Conservation (phyloP, 2,329 filamentous ascomycete genomes). For the Pochonia chlamydosporia region DNA sequence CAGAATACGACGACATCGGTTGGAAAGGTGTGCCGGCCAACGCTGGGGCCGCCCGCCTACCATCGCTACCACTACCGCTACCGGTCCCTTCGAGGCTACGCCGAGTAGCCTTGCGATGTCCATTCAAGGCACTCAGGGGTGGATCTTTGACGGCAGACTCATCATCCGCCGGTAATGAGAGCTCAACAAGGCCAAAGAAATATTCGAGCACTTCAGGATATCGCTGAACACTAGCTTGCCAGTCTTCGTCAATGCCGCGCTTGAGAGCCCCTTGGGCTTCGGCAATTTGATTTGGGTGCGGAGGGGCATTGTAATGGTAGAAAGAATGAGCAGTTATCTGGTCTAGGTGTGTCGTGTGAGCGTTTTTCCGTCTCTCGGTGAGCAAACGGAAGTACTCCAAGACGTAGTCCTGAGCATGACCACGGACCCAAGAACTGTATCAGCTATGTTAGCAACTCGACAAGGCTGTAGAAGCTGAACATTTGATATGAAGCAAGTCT, state of each 20-base stretch:
- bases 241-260: constrained; percentile 72
- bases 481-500: constrained; percentile 15
- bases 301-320: constrained; percentile 51
- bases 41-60: constrained; percentile 3
- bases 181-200: constrained; percentile 65
- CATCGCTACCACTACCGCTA: constrained; percentile 1
- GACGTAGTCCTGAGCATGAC: constrained; percentile 62
- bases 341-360: constrained; percentile 50
- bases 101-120: constrained; percentile 40
- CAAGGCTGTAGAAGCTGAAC: neutral
- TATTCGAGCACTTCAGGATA: constrained; percentile 81
- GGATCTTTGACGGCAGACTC: constrained; percentile 55
- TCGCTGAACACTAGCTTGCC: constrained; percentile 66
- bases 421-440: constrained; percentile 55
- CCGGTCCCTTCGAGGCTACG: constrained; percentile 19
- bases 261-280: constrained; percentile 62
- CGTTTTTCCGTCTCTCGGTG: constrained; percentile 53
- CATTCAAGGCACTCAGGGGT: constrained; percentile 48
- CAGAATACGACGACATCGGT: neutral
- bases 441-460: constrained; percentile 10
- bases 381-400: constrained; percentile 59
- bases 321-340: constrained; percentile 49
- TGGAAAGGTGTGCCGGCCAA: neutral
- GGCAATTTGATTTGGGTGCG: constrained; percentile 56
- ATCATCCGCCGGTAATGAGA: constrained; percentile 58